phyloP scores from a whole-genome alignment of 2,329 filamentous ascomycete species.

The Colletotrichum filicis region DNA sequence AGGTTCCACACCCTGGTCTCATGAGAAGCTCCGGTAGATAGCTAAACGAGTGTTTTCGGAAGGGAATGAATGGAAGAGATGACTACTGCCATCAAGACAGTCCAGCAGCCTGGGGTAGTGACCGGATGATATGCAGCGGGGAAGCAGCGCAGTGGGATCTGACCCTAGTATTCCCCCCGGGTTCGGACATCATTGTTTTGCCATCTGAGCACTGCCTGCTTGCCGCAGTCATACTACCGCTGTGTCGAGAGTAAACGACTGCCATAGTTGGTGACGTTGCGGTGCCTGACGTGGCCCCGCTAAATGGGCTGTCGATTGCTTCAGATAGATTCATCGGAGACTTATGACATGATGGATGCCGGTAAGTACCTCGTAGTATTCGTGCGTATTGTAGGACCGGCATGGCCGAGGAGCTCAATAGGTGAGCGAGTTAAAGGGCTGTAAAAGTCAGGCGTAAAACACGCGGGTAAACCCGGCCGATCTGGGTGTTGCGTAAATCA shows the following conservation, averaged over 20 bases:
- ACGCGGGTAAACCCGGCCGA: not conserved
- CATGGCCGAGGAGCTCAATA: not conserved
- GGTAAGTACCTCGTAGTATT: not conserved
- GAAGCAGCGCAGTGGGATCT: not conserved
- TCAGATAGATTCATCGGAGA: slow-evolving; percentile 14
- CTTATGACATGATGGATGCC: not conserved
- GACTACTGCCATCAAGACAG: no score
- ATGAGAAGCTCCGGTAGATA: not conserved
- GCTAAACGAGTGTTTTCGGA: not conserved
- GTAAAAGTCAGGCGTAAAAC: not conserved
- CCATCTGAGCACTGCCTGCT: not conserved
- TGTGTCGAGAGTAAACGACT: not conserved
- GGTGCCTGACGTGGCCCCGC: not conserved
- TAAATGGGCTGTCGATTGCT: not conserved
- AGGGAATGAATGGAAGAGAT: not conserved
- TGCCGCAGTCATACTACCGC: not conserved
- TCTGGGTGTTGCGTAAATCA: not conserved
- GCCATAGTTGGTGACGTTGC: not conserved
- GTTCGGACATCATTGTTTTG: not conserved
- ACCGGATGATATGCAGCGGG: not conserved
- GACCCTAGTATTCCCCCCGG: no score
- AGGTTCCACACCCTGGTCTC: not conserved
- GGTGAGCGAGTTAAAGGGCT: not conserved
- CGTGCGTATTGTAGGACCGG: not conserved
- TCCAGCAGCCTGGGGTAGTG: not conserved